These are phyloP conservation scores for Hericium rajendrae DNA, from an alignment of 768 basidiomycete genomes.

Conservation along the genomic window DNA sequence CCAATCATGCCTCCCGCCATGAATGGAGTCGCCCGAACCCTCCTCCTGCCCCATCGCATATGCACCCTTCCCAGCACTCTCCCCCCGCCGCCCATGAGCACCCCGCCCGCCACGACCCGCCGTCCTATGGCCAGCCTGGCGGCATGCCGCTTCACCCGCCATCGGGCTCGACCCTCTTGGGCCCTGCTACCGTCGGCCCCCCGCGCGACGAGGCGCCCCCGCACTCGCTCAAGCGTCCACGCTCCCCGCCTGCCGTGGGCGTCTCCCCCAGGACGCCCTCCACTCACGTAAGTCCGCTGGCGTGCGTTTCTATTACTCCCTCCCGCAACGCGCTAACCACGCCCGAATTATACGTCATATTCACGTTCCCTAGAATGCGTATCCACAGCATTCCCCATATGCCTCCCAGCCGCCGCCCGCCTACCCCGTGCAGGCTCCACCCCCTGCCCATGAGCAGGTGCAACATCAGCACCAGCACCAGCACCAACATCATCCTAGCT, in stretches of 20 bases:
- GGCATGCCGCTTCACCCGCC: slow-evolving; percentile 6
- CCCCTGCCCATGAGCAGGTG: slow-evolving; percentile 33
- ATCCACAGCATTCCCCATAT: slow-evolving; percentile 25
- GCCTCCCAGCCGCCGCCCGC: slow-evolving; percentile 30
- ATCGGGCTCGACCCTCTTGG: slow-evolving; percentile 15
- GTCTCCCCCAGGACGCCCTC: slow-evolving; percentile 25
- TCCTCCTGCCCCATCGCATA: slow-evolving; percentile 10
- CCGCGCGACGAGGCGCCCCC: slow-evolving; percentile 16
- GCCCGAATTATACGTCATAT: neutral
- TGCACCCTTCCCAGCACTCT: slow-evolving; percentile 15
- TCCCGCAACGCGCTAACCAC: neutral
- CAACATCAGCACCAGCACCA: slow-evolving; percentile 24
- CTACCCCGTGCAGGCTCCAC: slow-evolving; percentile 28
- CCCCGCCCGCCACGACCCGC: slow-evolving; percentile 24
- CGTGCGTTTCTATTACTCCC: slow-evolving; percentile 2
- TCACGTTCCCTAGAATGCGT: slow-evolving; percentile 23
- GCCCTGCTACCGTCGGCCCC: slow-evolving; percentile 23
- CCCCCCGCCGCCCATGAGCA: slow-evolving; percentile 10
- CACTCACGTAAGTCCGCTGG: slow-evolving; percentile 33
- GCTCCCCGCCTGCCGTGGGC: slow-evolving; percentile 26
- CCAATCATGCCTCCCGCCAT: slow-evolving; percentile 27
- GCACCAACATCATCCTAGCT: slow-evolving; percentile 10
- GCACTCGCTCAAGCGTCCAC: slow-evolving; percentile 28
- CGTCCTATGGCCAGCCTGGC: slow-evolving; percentile 33
- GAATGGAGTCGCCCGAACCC: slow-evolving; percentile 17